Percentiles rank a stretch among this genome's conserved stretches.
Conservation (phyloP, 2,329 filamentous ascomycete genomes). For the Helicocarpus griseus region DNA sequence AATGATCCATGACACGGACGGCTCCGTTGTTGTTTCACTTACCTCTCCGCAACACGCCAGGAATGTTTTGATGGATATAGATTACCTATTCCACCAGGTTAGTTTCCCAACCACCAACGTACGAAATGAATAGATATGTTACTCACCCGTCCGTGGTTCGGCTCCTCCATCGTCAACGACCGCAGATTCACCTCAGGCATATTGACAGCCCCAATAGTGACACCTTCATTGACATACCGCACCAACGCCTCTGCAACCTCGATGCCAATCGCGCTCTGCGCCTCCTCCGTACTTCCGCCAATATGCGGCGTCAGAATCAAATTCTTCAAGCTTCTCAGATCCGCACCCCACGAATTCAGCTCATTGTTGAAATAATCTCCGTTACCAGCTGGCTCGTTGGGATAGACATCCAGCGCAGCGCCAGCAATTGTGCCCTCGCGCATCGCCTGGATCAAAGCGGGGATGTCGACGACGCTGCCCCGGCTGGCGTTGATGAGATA, state of each 20-base stretch:
- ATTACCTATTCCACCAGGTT: constrained; percentile 52
- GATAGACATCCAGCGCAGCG: constrained; percentile 93
- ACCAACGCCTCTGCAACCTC: constrained; percentile 85
- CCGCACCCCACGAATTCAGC: constrained; percentile 76
- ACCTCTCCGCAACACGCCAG: constrained; percentile 83
- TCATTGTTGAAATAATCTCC: constrained; percentile 85
- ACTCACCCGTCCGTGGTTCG: constrained; percentile 70
- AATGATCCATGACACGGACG: background rate
- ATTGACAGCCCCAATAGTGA: constrained; percentile 87
- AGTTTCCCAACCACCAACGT: constrained; percentile 10
- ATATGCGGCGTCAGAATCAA: constrained; percentile 95
- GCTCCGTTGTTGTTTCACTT: constrained; percentile 14
- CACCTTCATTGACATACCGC: constrained; percentile 90
- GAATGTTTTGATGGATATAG: constrained; percentile 94
- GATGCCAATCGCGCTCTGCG: constrained; percentile 87
- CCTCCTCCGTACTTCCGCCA: constrained; percentile 94
- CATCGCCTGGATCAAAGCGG: constrained; percentile 80
- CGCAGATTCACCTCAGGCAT: constrained; percentile 89
- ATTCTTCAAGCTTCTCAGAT: constrained; percentile 77
- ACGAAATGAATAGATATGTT: background rate
- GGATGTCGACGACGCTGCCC: constrained; percentile 88
- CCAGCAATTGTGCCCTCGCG: constrained; percentile 79
- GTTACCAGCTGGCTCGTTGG: constrained; percentile 85
- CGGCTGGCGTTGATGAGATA: constrained; percentile 96
- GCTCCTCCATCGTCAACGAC: constrained; percentile 80